A percentile compares a stretch with the other conserved stretches of the same genome.
These are phyloP conservation scores for Fomitopsis pinicola DNA, from an alignment of 1,284 basidiomycete genomes.

Conservation along the genomic window DNA sequence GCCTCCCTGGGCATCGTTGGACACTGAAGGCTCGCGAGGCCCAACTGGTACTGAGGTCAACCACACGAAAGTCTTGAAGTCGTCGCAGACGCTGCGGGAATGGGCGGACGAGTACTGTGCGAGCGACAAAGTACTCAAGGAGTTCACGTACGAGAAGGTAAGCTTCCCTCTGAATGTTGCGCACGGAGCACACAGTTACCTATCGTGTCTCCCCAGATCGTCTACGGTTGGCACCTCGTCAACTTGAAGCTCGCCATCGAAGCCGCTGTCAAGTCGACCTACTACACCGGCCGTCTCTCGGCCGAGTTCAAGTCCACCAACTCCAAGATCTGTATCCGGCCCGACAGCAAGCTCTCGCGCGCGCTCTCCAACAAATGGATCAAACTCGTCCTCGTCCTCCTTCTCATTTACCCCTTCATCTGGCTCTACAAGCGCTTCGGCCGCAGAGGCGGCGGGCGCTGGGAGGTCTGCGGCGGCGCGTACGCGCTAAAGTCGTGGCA, in stretches of 20 bases:
- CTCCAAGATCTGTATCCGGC: constrained; percentile 52
- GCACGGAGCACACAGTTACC: neutral
- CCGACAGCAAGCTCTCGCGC: constrained; percentile 55
- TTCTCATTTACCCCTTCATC: constrained; percentile 67
- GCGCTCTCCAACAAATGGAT: constrained; percentile 62
- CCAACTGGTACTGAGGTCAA: neutral
- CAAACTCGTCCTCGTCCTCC: constrained; percentile 57
- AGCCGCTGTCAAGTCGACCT: constrained; percentile 41
- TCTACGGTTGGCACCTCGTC: constrained; percentile 68
- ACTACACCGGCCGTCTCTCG: constrained; percentile 47
- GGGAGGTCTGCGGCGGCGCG: constrained; percentile 66
- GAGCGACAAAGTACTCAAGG: constrained; percentile 57
- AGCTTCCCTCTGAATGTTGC: neutral
- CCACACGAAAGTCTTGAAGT: constrained; percentile 28
- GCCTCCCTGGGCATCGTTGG: constrained; percentile 28
- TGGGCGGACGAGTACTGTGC: constrained; percentile 73
- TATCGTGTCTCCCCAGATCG: constrained; percentile 31
- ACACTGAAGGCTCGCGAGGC: neutral
- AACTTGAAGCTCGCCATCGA: constrained; percentile 51
- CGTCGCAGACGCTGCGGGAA: constrained; percentile 51
- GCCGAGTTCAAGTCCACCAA: constrained; percentile 44
- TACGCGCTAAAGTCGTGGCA: constrained; percentile 54
- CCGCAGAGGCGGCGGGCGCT: constrained; percentile 54
- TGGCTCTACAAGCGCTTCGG: constrained; percentile 69
- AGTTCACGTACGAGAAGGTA: constrained; percentile 62